Evolutionary conservation across 768 basidiomycete species (phyloP).

Genomic region (Pilatotrama ljubarskyi): DNA sequence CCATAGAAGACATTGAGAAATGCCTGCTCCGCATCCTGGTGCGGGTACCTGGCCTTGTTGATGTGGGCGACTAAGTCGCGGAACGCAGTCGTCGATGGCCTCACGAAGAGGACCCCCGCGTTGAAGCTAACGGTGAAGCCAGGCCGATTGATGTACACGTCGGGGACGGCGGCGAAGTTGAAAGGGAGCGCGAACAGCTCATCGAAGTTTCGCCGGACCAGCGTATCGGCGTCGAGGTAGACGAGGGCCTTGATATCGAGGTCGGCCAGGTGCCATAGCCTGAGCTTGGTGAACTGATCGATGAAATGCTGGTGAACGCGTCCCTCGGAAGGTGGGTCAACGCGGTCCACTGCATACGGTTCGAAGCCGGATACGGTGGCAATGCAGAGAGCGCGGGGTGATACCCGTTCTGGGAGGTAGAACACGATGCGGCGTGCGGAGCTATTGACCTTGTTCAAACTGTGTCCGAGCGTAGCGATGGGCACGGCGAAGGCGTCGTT

Average conservation of each 20-base stretch:
- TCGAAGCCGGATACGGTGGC: conserved; percentile 39
- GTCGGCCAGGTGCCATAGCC: conserved; percentile 37
- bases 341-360: conserved; percentile 32
- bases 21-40: conserved; percentile 37
- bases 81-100: conserved; percentile 30
- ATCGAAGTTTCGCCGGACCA: conserved; percentile 41
- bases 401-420: conserved; percentile 35
- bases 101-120: conserved; percentile 38
- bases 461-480: conserved; percentile 31
- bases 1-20: conserved; percentile 41
- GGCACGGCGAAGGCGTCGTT: conserved; percentile 30
- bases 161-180: conserved; percentile 42
- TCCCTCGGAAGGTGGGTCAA: conserved; percentile 38
- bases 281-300: conserved; percentile 44
- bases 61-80: conserved; percentile 34
- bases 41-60: conserved; percentile 31
- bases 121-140: conserved; percentile 41
- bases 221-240: conserved; percentile 42
- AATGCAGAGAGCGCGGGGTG: conserved; percentile 38
- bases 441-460: conserved; percentile 28
- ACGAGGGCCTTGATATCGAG: conserved; percentile 34
- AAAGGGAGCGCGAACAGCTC: conserved; percentile 42
- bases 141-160: conserved; percentile 31
- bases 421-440: conserved; percentile 33
- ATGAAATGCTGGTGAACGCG: conserved; percentile 36